Percentiles rank a stretch among this genome's conserved stretches.
Conservation (phyloP, 768 basidiomycete genomes). For the Trichaptum fuscoviolaceum region DNA sequence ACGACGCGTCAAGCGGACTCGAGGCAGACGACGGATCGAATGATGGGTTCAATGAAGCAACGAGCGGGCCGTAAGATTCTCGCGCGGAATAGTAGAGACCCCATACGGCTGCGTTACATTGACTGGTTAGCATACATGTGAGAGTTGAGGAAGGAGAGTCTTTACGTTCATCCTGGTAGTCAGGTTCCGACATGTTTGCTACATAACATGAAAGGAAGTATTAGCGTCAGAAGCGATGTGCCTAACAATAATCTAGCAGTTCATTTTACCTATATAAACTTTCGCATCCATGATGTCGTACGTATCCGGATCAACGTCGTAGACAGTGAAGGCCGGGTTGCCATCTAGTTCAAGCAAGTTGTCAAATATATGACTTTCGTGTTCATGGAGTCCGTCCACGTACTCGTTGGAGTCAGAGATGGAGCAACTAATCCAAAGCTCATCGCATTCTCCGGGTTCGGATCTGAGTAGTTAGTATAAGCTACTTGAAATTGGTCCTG, state of each 20-base stretch:
- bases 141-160: background rate
- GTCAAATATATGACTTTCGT: background rate
- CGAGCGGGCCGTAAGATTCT: conserved; percentile 41
- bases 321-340: conserved; percentile 53
- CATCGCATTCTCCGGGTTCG: conserved; percentile 38
- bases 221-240: background rate
- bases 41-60: conserved; percentile 26
- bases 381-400: conserved; percentile 11
- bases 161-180: conserved; percentile 44
- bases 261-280: conserved; percentile 17
- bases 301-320: conserved; percentile 62
- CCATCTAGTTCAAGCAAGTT: conserved; percentile 30
- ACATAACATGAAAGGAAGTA: background rate
- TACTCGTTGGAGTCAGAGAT: conserved; percentile 53
- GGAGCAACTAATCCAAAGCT: conserved; percentile 48
- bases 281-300: conserved; percentile 58
- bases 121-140: conserved; percentile 5
- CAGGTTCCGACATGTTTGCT: conserved; percentile 36
- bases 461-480: conserved; percentile 49
- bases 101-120: conserved; percentile 40
- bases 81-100: conserved; percentile 53
- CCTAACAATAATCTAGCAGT: background rate
- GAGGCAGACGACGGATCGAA: conserved; percentile 21
- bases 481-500: conserved; percentile 57
- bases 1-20: conserved; percentile 35